phyloP scores from a whole-genome alignment of 2,329 filamentous ascomycete species.

The Cadophora sp. region DNA sequence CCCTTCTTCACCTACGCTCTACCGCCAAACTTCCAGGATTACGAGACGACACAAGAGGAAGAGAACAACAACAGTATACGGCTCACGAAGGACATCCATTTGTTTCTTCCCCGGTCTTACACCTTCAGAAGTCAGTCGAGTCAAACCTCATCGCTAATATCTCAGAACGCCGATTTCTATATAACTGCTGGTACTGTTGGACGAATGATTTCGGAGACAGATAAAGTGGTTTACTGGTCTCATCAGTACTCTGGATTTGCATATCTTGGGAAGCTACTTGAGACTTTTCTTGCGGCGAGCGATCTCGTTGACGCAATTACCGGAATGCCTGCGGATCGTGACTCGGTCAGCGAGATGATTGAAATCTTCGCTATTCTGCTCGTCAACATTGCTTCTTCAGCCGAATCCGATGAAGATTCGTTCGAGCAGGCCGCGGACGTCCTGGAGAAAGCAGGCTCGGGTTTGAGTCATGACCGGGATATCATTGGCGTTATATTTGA shows the following conservation, averaged over 20 bases:
- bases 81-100: slow-evolving; percentile 66
- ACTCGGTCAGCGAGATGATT: slow-evolving; percentile 76
- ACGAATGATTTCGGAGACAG: slow-evolving; percentile 75
- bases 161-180: slow-evolving; percentile 57
- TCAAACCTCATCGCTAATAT: slow-evolving; percentile 31
- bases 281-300: slow-evolving; percentile 67
- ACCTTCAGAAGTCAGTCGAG: slow-evolving; percentile 17
- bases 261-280: slow-evolving; percentile 78
- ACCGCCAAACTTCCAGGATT: slow-evolving; percentile 74
- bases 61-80: slow-evolving; percentile 82
- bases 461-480: slow-evolving; percentile 65
- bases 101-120: slow-evolving; percentile 59
- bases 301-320: slow-evolving; percentile 53
- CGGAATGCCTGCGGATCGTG: slow-evolving; percentile 56
- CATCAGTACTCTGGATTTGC: slow-evolving; percentile 80
- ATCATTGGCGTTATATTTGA: slow-evolving; percentile 84
- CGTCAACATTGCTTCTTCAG: slow-evolving; percentile 46
- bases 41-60: slow-evolving; percentile 82
- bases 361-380: slow-evolving; percentile 76
- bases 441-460: slow-evolving; percentile 64
- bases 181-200: slow-evolving; percentile 72
- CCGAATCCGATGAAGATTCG: slow-evolving; percentile 34
- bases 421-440: slow-evolving; percentile 50
- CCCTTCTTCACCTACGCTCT: slow-evolving; percentile 73
- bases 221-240: slow-evolving; percentile 74